phyloP scores from a whole-genome alignment of 257 asterid genomes.

The Penstemon newberryi region DNA sequence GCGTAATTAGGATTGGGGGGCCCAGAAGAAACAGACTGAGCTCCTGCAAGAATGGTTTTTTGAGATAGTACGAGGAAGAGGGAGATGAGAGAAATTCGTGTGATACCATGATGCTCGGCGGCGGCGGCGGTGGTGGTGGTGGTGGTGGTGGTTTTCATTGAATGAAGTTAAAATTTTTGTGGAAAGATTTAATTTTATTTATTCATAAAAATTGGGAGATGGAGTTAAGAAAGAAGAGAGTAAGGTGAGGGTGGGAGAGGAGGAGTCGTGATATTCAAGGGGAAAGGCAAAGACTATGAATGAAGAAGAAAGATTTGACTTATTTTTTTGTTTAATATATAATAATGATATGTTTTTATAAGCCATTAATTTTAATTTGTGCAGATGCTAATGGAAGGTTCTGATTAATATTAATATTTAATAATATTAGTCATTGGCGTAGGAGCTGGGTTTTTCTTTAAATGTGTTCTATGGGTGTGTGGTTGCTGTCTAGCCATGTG shows the following conservation, averaged over 20 bases:
- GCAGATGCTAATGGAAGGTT: background rate
- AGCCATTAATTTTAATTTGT: background rate
- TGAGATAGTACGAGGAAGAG: background rate
- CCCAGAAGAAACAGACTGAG: background rate
- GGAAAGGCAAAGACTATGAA: background rate
- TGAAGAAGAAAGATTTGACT: background rate
- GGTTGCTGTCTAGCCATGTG: background rate
- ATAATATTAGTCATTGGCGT: background rate
- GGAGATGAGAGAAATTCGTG: background rate
- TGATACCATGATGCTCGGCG: background rate
- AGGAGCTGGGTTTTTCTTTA: background rate
- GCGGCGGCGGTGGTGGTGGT: background rate
- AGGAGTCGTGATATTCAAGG: constrained; percentile 23
- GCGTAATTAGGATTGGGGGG: constrained; percentile 24
- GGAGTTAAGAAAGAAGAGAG: background rate
- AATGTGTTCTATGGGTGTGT: background rate
- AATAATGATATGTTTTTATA: too few species aligned
- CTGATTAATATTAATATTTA: background rate
- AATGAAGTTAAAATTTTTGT: background rate
- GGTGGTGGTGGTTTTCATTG: background rate
- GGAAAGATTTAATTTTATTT: too few species aligned
- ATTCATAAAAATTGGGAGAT: background rate
- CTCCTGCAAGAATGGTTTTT: background rate
- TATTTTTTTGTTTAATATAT: background rate
- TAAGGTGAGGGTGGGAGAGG: background rate